Conservation (phyloP, 2,329 filamentous ascomycete species). For the Sporothrix sp. region DNA sequence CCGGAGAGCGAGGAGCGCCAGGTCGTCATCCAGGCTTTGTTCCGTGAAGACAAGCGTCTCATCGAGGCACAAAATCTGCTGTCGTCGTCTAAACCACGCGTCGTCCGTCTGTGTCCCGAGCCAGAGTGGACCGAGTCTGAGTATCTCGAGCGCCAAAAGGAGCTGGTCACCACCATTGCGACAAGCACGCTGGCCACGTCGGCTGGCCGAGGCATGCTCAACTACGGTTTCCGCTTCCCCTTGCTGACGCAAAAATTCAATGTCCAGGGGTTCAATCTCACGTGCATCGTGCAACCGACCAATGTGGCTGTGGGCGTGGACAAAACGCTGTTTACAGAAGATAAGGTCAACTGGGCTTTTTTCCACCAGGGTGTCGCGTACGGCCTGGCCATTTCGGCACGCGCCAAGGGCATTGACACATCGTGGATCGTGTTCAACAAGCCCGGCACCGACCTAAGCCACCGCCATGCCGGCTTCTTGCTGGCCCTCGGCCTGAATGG, state of each 20-base stretch:
- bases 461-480: conserved; percentile 91
- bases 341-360: conserved; percentile 97
- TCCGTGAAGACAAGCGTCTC: conserved; percentile 81
- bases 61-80: conserved; percentile 76
- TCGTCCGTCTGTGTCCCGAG: conserved; percentile 66
- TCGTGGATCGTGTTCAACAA: conserved; percentile 99
- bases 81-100: conserved; percentile 72
- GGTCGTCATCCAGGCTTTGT: conserved; percentile 74
- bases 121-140: conserved; percentile 76
- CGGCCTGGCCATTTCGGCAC: conserved; percentile 78
- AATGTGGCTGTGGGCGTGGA: conserved; percentile 93
- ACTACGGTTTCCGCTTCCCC: conserved; percentile 79
- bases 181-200: conserved; percentile 82
- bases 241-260: conserved; percentile 87
- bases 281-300: conserved; percentile 82
- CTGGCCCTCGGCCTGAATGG: conserved; percentile 87
- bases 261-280: conserved; percentile 82
- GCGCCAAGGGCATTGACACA: conserved; percentile 89
- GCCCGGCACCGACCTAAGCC: conserved; percentile 73
- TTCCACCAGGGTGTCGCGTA: conserved; percentile 96
- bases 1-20: conserved; percentile 77
- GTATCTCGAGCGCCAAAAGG: conserved; percentile 85
- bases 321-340: conserved; percentile 76
- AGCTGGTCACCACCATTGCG: conserved; percentile 76
- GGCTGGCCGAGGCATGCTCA: conserved; percentile 77